Conservation (phyloP, 306 rosid species). For the Fragaria ananassa region DNA sequence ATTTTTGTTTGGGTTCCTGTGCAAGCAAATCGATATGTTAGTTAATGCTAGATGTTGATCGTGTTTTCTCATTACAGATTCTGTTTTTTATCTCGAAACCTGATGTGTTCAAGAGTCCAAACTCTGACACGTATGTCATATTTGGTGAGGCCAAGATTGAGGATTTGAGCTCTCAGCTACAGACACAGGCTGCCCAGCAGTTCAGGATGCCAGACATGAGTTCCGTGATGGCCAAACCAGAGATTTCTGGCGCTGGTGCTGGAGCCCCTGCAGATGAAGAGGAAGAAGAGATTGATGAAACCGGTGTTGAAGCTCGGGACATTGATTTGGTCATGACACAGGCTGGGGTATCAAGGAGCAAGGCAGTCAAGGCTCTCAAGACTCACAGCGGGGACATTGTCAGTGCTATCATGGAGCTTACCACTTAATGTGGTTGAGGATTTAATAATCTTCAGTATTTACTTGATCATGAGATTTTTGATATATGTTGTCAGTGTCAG, state of each 20-base stretch:
- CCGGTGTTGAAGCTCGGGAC: slow-evolving; percentile 72
- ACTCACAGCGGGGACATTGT: slow-evolving; percentile 77
- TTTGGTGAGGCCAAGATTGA: slow-evolving; percentile 90
- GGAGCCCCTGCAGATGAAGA: slow-evolving; percentile 57
- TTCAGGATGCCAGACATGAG: slow-evolving; percentile 82
- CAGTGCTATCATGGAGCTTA: slow-evolving; percentile 89
- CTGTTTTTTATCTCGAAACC: slow-evolving; percentile 88
- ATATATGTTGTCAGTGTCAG: slow-evolving; percentile 11
- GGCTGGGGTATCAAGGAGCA: slow-evolving; percentile 79
- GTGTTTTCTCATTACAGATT: slow-evolving; percentile 34
- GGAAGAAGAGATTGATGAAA: slow-evolving; percentile 70
- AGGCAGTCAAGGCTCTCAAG: slow-evolving; percentile 93
- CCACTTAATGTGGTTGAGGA: slow-evolving; percentile 36
- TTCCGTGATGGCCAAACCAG: slow-evolving; percentile 57
- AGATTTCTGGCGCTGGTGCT: slow-evolving; percentile 41
- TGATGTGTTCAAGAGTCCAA: slow-evolving; percentile 88
- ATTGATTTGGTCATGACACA: slow-evolving; percentile 92
- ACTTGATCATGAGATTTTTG: slow-evolving; percentile 24
- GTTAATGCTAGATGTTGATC: neutral
- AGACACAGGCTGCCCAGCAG: slow-evolving; percentile 89
- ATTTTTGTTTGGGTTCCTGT: neutral
- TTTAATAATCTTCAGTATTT: neutral
- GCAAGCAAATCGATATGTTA: neutral
- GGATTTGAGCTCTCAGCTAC: slow-evolving; percentile 86
- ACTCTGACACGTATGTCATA: slow-evolving; percentile 74